phyloP scores from a whole-genome alignment of 768 basidiomycete genomes.

The Boletus sp. region DNA sequence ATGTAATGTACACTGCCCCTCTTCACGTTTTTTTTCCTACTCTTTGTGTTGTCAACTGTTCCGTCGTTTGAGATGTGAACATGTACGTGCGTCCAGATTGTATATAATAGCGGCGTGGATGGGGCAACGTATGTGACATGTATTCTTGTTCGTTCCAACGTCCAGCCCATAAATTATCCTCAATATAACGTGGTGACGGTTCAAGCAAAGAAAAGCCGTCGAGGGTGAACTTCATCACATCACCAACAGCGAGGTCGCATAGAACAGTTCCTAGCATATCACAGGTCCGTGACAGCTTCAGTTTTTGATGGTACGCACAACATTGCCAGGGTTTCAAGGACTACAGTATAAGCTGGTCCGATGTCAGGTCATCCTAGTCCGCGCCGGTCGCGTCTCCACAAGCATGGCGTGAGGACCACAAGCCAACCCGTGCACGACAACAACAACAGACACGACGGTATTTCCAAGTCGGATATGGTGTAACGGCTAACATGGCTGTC shows the following conservation, averaged over 20 bases:
- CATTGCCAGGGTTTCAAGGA: too few relatives aligned
- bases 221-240: too few relatives aligned
- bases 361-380: too few relatives aligned
- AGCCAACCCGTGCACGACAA: neutral
- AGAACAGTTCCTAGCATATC: neutral
- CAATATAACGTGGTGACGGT: too few relatives aligned
- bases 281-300: neutral
- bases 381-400: too few relatives aligned
- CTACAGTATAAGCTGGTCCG: too few relatives aligned
- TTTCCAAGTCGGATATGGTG: slow-evolving; percentile 31
- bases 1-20: neutral
- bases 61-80: neutral
- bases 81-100: slow-evolving; percentile 3
- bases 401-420: too few relatives aligned
- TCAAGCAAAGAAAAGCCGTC: too few relatives aligned
- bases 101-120: neutral
- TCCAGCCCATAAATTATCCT: too few relatives aligned
- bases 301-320: too few relatives aligned
- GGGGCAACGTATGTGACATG: slow-evolving; percentile 9
- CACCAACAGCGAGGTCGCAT: too few relatives aligned
- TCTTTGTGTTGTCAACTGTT: neutral
- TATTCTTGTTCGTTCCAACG: neutral
- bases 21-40: neutral
- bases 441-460: accelerated
- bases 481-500: slow-evolving; percentile 37